phyloP scores from a whole-genome alignment of 768 basidiomycete genomes.

The Pulveroboletus sp. region DNA sequence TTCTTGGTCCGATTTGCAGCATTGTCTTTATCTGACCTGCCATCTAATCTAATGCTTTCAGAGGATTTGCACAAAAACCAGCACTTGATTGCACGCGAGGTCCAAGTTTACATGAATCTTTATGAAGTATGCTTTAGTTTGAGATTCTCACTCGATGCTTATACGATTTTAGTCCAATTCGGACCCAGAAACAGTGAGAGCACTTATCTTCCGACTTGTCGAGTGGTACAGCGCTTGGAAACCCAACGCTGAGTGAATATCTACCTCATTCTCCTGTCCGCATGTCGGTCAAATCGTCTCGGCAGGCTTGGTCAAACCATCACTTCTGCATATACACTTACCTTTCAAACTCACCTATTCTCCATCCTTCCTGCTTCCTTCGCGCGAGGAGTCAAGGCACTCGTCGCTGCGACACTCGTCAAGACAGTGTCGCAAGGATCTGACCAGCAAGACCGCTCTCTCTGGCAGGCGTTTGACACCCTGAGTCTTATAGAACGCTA shows the following conservation, averaged over 20 bases:
- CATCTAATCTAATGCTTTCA: slow-evolving; percentile 22
- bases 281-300: slow-evolving; percentile 7
- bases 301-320: slow-evolving; percentile 59
- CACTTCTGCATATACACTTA: slow-evolving; percentile 55
- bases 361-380: slow-evolving; percentile 68
- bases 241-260: slow-evolving; percentile 57
- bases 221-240: slow-evolving; percentile 79
- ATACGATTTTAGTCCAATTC: slow-evolving; percentile 36
- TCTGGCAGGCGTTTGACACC: slow-evolving; percentile 62
- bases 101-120: slow-evolving; percentile 50
- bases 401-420: slow-evolving; percentile 55
- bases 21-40: not conserved
- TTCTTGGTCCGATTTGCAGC: slow-evolving; percentile 50
- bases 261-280: not conserved
- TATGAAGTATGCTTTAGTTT: slow-evolving; percentile 50
- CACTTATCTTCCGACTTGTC: slow-evolving; percentile 55
- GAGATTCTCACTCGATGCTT: not conserved
- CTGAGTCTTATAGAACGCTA: slow-evolving; percentile 80
- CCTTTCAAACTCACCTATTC: slow-evolving; percentile 73
- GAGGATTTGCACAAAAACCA: slow-evolving; percentile 63
- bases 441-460: slow-evolving; percentile 30
- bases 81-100: slow-evolving; percentile 57
- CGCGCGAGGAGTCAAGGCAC: slow-evolving; percentile 59
- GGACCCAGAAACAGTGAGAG: slow-evolving; percentile 47
- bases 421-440: slow-evolving; percentile 21